A percentile compares a stretch with the other conserved stretches of the same genome.
phyloP scores from a whole-genome alignment of 2,329 filamentous ascomycete genomes.

The Tolypocladium tropicale region DNA sequence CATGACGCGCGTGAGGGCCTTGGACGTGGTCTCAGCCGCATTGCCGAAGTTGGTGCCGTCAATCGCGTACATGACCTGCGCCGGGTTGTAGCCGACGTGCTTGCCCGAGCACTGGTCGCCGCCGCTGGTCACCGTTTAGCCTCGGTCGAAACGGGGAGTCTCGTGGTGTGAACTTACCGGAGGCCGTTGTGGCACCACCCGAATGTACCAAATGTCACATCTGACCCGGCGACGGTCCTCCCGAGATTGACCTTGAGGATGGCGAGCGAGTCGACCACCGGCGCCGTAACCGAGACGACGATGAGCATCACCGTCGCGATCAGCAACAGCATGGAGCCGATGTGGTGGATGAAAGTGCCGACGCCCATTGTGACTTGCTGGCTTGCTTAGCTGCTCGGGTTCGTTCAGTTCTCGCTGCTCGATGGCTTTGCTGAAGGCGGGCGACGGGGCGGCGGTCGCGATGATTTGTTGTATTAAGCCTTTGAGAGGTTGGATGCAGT shows the following conservation, averaged over 20 bases:
- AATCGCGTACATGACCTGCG: conserved; percentile 28
- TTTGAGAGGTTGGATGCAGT: neutral
- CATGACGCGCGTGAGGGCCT: conserved; percentile 46
- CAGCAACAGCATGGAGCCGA: conserved; percentile 49
- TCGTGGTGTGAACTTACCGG: conserved; percentile 10
- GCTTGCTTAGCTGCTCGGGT: neutral
- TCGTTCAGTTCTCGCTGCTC: neutral
- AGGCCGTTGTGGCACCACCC: conserved; percentile 39
- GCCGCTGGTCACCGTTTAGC: conserved; percentile 8
- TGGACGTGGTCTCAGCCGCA: conserved; percentile 31
- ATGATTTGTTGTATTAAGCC: neutral
- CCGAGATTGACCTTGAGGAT: conserved; percentile 42
- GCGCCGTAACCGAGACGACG: conserved; percentile 47
- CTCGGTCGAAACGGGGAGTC: neutral
- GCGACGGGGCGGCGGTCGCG: neutral
- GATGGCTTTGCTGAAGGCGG: neutral
- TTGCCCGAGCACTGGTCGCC: conserved; percentile 37
- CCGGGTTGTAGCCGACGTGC: conserved; percentile 46
- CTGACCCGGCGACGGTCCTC: conserved; percentile 19
- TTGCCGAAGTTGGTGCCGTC: conserved; percentile 29
- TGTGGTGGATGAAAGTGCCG: conserved; percentile 41
- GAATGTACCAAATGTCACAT: conserved; percentile 48
- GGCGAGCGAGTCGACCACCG: conserved; percentile 44
- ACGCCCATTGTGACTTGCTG: conserved; percentile 30
- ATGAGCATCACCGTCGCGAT: conserved; percentile 44